A percentile compares a stretch with the other conserved stretches of the same genome.
These are phyloP conservation scores for Diaporthe sp. DNA, from an alignment of 2,329 filamentous ascomycete species.

Conservation along the genomic window DNA sequence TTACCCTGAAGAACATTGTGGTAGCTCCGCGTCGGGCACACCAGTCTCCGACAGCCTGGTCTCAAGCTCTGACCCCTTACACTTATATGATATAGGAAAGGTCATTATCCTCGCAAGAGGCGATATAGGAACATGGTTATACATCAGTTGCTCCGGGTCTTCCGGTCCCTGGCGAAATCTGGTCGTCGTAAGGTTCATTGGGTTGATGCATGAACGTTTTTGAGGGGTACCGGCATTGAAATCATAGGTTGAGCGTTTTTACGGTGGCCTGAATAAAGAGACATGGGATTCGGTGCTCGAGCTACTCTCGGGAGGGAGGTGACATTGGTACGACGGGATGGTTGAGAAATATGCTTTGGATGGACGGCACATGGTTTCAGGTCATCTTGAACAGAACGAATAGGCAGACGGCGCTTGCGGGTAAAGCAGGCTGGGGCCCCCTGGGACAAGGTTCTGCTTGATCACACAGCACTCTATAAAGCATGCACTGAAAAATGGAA, in stretches of 20 bases:
- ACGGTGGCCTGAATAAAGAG: not conserved
- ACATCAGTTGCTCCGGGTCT: not conserved
- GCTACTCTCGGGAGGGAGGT: not conserved
- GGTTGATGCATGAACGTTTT: not conserved
- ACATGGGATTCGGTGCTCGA: too few relatives aligned
- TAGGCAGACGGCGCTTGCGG: not conserved
- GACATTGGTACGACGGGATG: not conserved
- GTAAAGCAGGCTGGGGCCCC: not conserved
- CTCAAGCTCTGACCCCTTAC: not conserved
- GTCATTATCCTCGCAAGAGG: not conserved
- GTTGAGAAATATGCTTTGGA: not conserved
- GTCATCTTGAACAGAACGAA: not conserved
- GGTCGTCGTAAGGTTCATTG: not conserved
- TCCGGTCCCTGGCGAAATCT: not conserved
- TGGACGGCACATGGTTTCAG: not conserved
- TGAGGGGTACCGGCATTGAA: not conserved
- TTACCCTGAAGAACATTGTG: not conserved
- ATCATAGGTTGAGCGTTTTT: not conserved
- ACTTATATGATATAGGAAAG: not conserved
- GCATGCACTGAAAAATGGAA: not conserved
- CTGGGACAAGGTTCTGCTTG: not conserved
- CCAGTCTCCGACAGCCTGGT: not conserved
- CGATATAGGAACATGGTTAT: not conserved
- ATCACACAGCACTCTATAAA: not conserved
- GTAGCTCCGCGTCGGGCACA: not conserved